phyloP scores from a whole-genome alignment of 2,329 filamentous ascomycete genomes.

The Coniochaeta prunicola region DNA sequence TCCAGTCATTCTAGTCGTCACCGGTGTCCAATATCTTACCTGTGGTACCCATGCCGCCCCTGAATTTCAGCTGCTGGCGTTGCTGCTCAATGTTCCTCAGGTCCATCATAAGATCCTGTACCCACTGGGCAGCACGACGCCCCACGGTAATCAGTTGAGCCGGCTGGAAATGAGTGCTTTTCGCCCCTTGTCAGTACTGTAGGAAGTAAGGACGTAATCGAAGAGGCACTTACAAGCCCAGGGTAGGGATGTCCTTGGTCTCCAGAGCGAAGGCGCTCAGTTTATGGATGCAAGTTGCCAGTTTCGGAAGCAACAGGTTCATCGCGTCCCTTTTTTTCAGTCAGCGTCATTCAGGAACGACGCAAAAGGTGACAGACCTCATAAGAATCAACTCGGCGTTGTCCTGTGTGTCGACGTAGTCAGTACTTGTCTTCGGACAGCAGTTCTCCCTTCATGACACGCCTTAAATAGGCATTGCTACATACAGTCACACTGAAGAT shows the following conservation, averaged over 20 bases:
- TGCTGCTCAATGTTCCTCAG: constrained; percentile 66
- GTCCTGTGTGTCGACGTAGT: too few relatives aligned
- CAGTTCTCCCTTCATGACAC: too few relatives aligned
- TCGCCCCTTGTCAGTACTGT: constrained; percentile 54
- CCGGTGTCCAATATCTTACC: constrained; percentile 24
- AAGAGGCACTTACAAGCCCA: too few relatives aligned
- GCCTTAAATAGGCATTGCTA: too few relatives aligned
- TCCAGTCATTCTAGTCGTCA: too few relatives aligned
- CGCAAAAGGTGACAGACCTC: too few relatives aligned
- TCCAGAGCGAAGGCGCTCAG: constrained; percentile 64
- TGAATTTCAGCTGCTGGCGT: constrained; percentile 63
- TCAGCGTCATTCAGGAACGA: not conserved
- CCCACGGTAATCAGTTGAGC: constrained; percentile 59
- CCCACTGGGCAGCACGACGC: constrained; percentile 65
- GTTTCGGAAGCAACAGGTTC: constrained; percentile 66
- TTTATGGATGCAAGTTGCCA: constrained; percentile 73
- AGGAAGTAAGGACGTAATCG: too few relatives aligned
- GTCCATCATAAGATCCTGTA: constrained; percentile 61
- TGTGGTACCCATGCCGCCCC: constrained; percentile 62
- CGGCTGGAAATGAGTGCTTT: constrained; percentile 68
- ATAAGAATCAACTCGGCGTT: constrained; percentile 75
- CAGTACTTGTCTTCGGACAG: too few relatives aligned
- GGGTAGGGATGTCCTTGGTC: constrained; percentile 47
- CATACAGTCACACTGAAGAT: too few relatives aligned
- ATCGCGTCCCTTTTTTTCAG: constrained; percentile 44